Evolutionary conservation across 2,329 filamentous ascomycete species (phyloP), one percentile per base, ranked within the genome.

Genomic region (Fusarium sp.): DNA sequence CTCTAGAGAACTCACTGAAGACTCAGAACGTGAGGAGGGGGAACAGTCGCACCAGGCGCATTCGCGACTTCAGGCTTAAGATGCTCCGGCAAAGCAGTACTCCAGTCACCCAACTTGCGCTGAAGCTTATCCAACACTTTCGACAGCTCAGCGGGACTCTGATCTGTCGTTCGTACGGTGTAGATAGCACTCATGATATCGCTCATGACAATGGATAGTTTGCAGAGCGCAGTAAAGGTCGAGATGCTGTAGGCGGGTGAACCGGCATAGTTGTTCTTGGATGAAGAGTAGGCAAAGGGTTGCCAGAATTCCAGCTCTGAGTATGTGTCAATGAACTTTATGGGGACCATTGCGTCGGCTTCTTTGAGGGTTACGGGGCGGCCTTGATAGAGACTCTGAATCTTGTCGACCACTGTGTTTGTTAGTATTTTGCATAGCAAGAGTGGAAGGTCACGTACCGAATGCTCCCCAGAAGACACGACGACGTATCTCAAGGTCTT

Each of bases 361-460:
- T 84, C 80, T 11, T 82, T 82, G 8, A 86, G 73, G 5, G 76
- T 83, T 0, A 81, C 81, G 0, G 85, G 86, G 1, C 85, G 82
- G 1, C 86, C 86, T 67, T 86, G 84, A 48, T 87, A 88, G 0
- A 88, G 71, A 16, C 81, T 84, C 62, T 88, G 85, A 10, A 87
- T 81, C 66, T 87, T 88, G 63, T 87, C 86, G 8, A 64, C 61
- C 18, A 63, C 57, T 63, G 2, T 11, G 1, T 10, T 3, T 24
- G 31, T 64, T 15, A 64, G 38, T 13, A 21, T 9, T 1, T 20
- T 12, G 1, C 21, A 4, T 24, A 1, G 0, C 0, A 2, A 6
- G 2, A 3, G 0, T 0, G 0, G 2, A 4, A 2, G 10, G 3
- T 3, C 6, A 49, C 38, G 5, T 37, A 64, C 61, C 61, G 2